Evolutionary conservation across 1,284 basidiomycete species (phyloP), one percentile per base, ranked within the genome.

Genomic region (Tilletia setariae): DNA sequence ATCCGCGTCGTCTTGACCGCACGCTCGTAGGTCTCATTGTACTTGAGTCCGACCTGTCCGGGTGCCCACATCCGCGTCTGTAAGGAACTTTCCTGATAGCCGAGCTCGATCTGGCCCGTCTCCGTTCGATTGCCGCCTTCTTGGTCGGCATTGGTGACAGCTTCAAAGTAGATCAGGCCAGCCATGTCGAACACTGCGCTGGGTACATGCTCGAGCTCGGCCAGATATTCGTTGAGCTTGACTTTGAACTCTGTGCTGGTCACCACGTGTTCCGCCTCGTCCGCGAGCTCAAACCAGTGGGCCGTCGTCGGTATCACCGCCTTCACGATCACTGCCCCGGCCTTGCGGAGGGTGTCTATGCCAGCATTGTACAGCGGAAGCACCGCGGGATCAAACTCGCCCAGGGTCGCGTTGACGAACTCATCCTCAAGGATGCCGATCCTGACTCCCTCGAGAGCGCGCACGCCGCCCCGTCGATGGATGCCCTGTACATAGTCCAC

Each of bases 371-470:
- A 71, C 53, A 16, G 68, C 44, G 21, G 46, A 21, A 44, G 68
- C 0, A 70, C 70, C 4, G 69, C 66, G 1, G 68, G 68, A 68
- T 68, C 68, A 16, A 53, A 71, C 2, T 53, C 49, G 35, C 71
- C 70, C 3, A 68, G 43, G 1, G 68, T 69, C 23, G 51, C 47
- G 35, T 74, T 74, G 51, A 67, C 70, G 25, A 70, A 74, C 19
- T 46, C 15, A 68, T 66, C 1, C 63, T 69, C n/a, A 65, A 68
- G 44, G 56, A 70, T 0, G 69, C 73, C 23, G 69, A 40, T 25
- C 62, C 63, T 49, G 64, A 64, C 0, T 68, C 71, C 13, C 47
- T 42, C 61, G 68, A 46, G 0, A 67, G 70, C 44, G 25, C n/a
- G 42, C 23, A 51, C 21, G 9, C 64, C 64, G 28, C 35, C 44